Evolutionary conservation across 257 asterid species (phyloP).

Genomic region (Solanum acaule): DNA sequence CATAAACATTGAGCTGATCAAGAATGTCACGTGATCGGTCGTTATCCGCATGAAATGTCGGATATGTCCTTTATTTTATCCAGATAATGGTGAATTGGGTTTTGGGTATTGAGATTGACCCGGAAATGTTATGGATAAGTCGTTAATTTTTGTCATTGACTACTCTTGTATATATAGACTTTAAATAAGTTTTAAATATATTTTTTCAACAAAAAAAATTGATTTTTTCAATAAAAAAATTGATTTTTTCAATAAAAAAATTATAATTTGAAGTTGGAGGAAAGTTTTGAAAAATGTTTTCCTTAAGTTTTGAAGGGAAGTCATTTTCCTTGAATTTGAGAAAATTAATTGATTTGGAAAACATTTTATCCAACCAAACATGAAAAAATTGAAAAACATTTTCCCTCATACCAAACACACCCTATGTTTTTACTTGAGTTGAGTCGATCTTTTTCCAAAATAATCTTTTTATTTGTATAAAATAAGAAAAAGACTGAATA

Average conservation of each 20-base stretch:
- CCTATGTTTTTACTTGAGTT: not conserved
- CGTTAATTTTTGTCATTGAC: not conserved
- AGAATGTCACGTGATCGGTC: conserved; percentile 18
- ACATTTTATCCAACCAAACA: too few relatives aligned
- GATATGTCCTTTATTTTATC: conserved; percentile 4
- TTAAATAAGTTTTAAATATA: too few relatives aligned
- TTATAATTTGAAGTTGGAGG: too few relatives aligned
- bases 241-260: too few relatives aligned
- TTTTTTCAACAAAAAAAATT: too few relatives aligned
- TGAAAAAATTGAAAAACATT: too few relatives aligned
- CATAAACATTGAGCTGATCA: not conserved
- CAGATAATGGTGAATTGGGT: not conserved
- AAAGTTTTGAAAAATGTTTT: too few relatives aligned
- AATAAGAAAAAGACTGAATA: not conserved
- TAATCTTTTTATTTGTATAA: not conserved
- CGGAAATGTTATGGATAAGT: not conserved
- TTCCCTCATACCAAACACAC: too few relatives aligned
- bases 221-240: too few relatives aligned
- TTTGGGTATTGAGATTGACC: not conserved
- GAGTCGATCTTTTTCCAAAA: not conserved
- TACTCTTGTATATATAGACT: not conserved
- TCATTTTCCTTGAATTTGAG: too few relatives aligned
- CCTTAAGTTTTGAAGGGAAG: too few relatives aligned
- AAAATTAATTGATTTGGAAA: too few relatives aligned
- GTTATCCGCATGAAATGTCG: conserved; percentile 2